Conservation (phyloP, 192 early-diverging fungal species). For the Linnemannia zychae region DNA sequence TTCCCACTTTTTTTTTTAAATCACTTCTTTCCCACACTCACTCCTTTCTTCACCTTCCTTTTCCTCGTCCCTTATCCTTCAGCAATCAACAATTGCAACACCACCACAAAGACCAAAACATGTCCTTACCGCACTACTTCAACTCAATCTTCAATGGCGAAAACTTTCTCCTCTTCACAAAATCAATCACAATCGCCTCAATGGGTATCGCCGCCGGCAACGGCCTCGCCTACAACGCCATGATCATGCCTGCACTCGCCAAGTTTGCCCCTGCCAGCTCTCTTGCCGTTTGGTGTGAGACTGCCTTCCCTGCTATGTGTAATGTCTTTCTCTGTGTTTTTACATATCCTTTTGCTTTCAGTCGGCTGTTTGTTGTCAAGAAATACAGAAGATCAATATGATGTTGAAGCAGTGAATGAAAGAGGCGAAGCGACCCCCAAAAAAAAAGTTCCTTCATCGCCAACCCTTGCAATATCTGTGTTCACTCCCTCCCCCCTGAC, state of each 20-base stretch:
- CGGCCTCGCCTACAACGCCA: constrained; percentile 12
- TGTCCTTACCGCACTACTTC: background rate
- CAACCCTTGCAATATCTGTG: background rate
- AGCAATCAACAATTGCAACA: background rate
- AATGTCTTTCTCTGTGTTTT: background rate
- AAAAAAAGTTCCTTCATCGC: background rate
- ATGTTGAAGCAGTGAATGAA: background rate
- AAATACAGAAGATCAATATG: background rate
- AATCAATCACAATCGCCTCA: constrained; percentile 20
- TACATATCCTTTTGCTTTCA: too few species aligned
- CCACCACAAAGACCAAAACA: background rate
- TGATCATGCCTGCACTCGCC: constrained; percentile 24
- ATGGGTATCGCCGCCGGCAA: constrained; percentile 28
- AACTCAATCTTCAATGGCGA: constrained; percentile 17
- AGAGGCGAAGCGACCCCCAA: too few species aligned
- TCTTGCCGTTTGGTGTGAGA: constrained; percentile 8
- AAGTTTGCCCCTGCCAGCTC: constrained; percentile 8
- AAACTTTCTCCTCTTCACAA: constrained; percentile 19
- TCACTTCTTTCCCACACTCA: background rate
- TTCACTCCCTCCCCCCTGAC: background rate
- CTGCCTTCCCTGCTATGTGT: constrained; percentile 16
- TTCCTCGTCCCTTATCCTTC: background rate
- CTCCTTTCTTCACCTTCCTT: background rate
- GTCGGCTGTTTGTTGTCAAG: background rate
- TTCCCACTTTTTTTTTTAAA: background rate